Percentiles rank a stretch among this genome's conserved stretches.
phyloP scores from a whole-genome alignment of 495 filamentous ascomycete species.

The Glonium stellatum region DNA sequence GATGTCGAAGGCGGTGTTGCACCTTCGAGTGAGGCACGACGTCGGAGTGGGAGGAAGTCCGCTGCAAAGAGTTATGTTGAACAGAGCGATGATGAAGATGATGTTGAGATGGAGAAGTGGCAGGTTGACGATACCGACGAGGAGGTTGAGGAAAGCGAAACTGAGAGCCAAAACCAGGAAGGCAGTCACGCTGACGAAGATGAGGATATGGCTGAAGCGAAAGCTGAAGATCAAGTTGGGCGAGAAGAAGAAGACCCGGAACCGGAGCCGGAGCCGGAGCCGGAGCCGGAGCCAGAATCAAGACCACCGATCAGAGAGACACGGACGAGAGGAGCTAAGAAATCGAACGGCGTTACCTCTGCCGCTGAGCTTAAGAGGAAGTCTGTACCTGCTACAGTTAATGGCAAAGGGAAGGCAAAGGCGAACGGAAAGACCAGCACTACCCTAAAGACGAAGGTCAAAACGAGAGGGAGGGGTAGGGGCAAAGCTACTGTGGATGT shows the following conservation, averaged over 20 bases:
- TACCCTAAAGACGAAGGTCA: not conserved
- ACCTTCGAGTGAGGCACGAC: constrained; percentile 32
- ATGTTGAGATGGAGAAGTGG: constrained; percentile 47
- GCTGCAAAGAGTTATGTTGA: constrained; percentile 48
- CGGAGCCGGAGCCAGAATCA: not conserved
- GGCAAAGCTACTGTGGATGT: too few species aligned
- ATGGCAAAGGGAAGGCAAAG: constrained; percentile 3
- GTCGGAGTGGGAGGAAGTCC: constrained; percentile 40
- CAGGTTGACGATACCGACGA: constrained; percentile 28
- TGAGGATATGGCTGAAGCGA: constrained; percentile 10
- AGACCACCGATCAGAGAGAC: not conserved
- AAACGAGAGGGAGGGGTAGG: too few species aligned
- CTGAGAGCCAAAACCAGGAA: constrained; percentile 4
- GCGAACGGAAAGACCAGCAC: not conserved
- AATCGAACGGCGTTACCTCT: not conserved
- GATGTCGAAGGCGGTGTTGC: constrained; percentile 13
- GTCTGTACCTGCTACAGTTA: not conserved
- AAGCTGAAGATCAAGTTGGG: constrained; percentile 11
- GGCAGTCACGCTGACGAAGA: not conserved
- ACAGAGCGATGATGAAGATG: constrained; percentile 51
- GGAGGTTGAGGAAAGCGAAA: constrained; percentile 22
- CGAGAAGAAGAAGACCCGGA: constrained; percentile 7
- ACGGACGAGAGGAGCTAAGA: not conserved
- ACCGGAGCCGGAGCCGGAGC: constrained; percentile 6
- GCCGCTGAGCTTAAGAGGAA: not conserved